phyloP scores from a whole-genome alignment of 2,329 filamentous ascomycete genomes.

The Trematosphaeria pertusa region DNA sequence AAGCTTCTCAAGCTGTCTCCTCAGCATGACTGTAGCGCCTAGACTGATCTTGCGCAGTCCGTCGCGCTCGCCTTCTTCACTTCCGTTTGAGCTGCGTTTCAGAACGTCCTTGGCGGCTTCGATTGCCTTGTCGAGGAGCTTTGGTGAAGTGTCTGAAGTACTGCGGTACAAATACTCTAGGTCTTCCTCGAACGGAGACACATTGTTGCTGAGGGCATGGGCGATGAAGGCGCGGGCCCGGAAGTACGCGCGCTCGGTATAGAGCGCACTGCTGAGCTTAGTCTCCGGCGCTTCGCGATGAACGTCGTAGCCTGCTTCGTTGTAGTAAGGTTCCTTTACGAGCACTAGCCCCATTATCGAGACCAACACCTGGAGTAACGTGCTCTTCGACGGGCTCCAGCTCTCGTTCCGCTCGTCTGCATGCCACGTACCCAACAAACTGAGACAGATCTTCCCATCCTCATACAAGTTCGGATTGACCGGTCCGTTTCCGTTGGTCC shows the following conservation, averaged over 20 bases:
- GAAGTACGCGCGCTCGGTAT: slow-evolving; percentile 63
- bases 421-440: slow-evolving; percentile 66
- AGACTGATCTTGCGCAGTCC: slow-evolving; percentile 56
- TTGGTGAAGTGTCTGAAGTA: slow-evolving; percentile 41
- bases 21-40: slow-evolving; percentile 55
- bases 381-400: slow-evolving; percentile 62
- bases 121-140: slow-evolving; percentile 54
- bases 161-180: slow-evolving; percentile 60
- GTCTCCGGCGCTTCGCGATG: slow-evolving; percentile 56
- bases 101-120: slow-evolving; percentile 52
- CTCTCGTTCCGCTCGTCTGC: slow-evolving; percentile 59
- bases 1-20: slow-evolving; percentile 49
- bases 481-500: slow-evolving; percentile 60
- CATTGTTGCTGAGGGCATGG: slow-evolving; percentile 51
- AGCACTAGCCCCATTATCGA: slow-evolving; percentile 64
- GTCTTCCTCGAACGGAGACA: slow-evolving; percentile 59
- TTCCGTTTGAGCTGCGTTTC: slow-evolving; percentile 41
- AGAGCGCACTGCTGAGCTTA: slow-evolving; percentile 55
- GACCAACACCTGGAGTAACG: slow-evolving; percentile 64
- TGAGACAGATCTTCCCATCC: slow-evolving; percentile 67
- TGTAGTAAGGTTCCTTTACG: slow-evolving; percentile 67
- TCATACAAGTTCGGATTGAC: slow-evolving; percentile 70
- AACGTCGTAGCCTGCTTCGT: slow-evolving; percentile 67
- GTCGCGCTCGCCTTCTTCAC: slow-evolving; percentile 43
- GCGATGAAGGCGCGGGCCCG: slow-evolving; percentile 60